A percentile compares a stretch with the other conserved stretches of the same genome.
Conservation (phyloP, 208 protist genomes). For the Leishmania tarentolae region DNA sequence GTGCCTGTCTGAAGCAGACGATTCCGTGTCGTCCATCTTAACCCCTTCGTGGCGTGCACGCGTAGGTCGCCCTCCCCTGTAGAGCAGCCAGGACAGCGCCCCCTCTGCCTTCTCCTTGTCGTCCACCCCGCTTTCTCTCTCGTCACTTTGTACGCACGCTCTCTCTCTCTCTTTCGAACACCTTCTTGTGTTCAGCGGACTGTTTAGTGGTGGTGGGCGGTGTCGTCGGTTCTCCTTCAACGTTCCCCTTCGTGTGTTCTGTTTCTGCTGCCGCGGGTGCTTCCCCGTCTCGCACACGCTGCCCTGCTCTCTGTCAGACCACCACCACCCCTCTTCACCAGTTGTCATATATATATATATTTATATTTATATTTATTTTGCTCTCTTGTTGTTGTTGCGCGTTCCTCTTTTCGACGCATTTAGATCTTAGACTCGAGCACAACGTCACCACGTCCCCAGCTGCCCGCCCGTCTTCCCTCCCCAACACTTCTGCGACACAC, state of each 20-base stretch:
- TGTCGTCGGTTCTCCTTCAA: too few relatives aligned
- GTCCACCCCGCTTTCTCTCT: background rate
- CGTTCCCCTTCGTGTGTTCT: background rate
- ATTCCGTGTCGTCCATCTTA: background rate
- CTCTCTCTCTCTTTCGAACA: background rate
- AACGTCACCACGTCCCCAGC: background rate
- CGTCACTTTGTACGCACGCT: background rate
- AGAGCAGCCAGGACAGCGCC: background rate
- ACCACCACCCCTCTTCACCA: background rate
- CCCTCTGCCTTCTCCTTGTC: background rate
- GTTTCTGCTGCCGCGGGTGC: background rate
- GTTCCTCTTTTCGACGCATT: background rate
- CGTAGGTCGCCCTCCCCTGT: background rate
- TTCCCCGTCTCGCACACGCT: background rate
- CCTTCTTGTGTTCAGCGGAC: background rate
- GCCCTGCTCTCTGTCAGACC: background rate
- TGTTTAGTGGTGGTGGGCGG: too few relatives aligned
- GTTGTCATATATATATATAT: background rate
- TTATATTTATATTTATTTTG: background rate
- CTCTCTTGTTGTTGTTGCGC: background rate
- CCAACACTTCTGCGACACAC: background rate
- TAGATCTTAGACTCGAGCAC: background rate
- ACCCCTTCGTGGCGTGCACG: background rate
- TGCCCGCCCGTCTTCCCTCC: background rate
- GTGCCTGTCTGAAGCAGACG: background rate